phyloP scores from a whole-genome alignment of 768 basidiomycete species.

The Holtermanniella nyarrowii region DNA sequence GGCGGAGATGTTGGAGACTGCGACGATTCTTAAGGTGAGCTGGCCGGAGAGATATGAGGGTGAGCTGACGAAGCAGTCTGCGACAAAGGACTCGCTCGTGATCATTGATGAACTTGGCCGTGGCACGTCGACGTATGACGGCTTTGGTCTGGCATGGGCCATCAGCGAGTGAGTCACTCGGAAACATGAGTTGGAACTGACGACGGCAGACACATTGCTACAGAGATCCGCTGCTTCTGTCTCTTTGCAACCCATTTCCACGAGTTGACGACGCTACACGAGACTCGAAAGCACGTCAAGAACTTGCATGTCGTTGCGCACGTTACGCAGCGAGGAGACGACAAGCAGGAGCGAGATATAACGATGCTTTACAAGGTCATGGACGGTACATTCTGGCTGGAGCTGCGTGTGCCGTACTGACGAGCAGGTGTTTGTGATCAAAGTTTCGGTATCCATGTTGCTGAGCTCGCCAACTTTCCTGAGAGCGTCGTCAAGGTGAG shows the following conservation, averaged over 20 bases:
- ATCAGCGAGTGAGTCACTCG: constrained; percentile 71
- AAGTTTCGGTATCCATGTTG: constrained; percentile 97
- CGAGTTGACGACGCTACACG: constrained; percentile 83
- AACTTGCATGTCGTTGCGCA: constrained; percentile 95
- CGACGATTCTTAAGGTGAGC: constrained; percentile 75
- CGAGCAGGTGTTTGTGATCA: constrained; percentile 79
- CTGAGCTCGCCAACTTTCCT: constrained; percentile 93
- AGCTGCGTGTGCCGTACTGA: not conserved
- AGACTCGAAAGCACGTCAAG: constrained; percentile 74
- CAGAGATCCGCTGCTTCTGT: constrained; percentile 82
- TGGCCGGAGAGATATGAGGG: not conserved
- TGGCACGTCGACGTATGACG: constrained; percentile 94
- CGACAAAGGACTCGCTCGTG: constrained; percentile 81
- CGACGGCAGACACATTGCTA: constrained; percentile 69
- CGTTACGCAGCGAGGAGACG: constrained; percentile 50
- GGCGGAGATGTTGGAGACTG: constrained; percentile 99
- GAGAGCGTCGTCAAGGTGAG: constrained; percentile 78
- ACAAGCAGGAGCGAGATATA: constrained; percentile 59
- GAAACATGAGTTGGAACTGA: constrained; percentile 3
- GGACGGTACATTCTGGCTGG: constrained; percentile 53
- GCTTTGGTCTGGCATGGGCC: constrained; percentile 96
- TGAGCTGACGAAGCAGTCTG: constrained; percentile 50
- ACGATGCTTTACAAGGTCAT: constrained; percentile 64
- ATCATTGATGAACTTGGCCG: constrained; percentile 96
- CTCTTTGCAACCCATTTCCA: constrained; percentile 98